Percentiles rank a stretch among this genome's conserved stretches.
These are phyloP conservation scores for Salix koriyanagi DNA, from an alignment of 345 rosid species.

Conservation along the genomic window DNA sequence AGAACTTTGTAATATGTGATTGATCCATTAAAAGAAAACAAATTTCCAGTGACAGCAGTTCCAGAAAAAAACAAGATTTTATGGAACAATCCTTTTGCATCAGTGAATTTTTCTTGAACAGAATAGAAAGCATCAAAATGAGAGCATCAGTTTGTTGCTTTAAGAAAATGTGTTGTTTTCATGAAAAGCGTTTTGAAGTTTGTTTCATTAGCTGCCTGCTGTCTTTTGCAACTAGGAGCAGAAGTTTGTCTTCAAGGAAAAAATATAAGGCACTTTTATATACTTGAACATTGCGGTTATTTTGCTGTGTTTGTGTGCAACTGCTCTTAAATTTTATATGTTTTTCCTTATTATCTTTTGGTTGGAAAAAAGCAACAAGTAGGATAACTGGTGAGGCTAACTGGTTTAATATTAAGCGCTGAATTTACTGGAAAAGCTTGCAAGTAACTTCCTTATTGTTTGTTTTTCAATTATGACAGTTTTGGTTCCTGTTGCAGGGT, in stretches of 20 bases:
- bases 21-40: not conserved
- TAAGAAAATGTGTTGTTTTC: not conserved
- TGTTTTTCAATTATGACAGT: not conserved
- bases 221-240: not conserved
- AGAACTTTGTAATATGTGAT: not conserved
- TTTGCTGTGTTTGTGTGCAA: not conserved
- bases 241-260: not conserved
- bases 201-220: not conserved
- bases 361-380: not conserved
- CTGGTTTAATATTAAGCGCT: not conserved
- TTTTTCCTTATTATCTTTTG: not conserved
- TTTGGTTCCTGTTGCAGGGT: slow-evolving; percentile 45
- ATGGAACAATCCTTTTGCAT: not conserved
- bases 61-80: not conserved
- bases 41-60: not conserved
- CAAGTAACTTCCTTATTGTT: not conserved
- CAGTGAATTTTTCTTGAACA: not conserved
- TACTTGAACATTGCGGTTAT: not conserved
- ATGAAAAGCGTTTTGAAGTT: not conserved
- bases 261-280: not conserved
- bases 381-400: not conserved
- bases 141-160: not conserved
- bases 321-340: not conserved
- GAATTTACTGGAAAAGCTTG: not conserved
- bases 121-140: not conserved